These are phyloP conservation scores for Yarrowia keelungensis DNA, from an alignment of 805 yeast genomes.

Conservation along the genomic window DNA sequence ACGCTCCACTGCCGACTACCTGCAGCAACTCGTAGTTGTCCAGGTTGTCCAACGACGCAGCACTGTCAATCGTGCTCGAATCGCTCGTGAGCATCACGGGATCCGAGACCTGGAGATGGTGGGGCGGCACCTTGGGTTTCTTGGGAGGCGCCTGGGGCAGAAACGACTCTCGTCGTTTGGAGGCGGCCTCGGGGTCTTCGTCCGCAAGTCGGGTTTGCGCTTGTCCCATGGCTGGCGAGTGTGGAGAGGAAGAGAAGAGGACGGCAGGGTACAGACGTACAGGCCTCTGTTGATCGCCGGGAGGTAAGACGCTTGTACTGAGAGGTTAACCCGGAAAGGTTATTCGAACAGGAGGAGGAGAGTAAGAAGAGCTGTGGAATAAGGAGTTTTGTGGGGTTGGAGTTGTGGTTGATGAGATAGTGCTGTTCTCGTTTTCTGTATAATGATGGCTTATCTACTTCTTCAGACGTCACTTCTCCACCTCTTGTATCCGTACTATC, in stretches of 20 bases:
- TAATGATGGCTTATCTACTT: background rate
- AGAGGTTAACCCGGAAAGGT: constrained; percentile 30
- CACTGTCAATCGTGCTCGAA: constrained; percentile 8
- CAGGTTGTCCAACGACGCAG: constrained; percentile 37
- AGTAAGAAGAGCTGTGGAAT: background rate
- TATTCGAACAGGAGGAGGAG: background rate
- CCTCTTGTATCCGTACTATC: too few relatives aligned
- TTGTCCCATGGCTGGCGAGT: constrained; percentile 26
- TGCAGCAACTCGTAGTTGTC: constrained; percentile 53
- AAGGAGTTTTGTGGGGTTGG: background rate
- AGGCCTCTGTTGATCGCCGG: constrained; percentile 20
- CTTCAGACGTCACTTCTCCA: too few relatives aligned
- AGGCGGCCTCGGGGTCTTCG: constrained; percentile 30
- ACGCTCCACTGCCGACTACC: constrained; percentile 83
- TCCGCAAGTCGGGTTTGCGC: constrained; percentile 37
- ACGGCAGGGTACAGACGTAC: background rate
- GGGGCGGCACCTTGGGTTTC: constrained; percentile 3
- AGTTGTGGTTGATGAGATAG: too few relatives aligned
- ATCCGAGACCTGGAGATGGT: background rate
- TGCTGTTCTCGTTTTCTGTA: too few relatives aligned
- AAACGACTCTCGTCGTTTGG: constrained; percentile 20
- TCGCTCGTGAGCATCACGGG: constrained; percentile 1
- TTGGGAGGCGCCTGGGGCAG: constrained; percentile 29
- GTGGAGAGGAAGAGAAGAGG: background rate
- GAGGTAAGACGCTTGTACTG: constrained; percentile 3